Conservation (phyloP, 1,139 yeast genomes). For the Yamadazyma friedrichii region DNA sequence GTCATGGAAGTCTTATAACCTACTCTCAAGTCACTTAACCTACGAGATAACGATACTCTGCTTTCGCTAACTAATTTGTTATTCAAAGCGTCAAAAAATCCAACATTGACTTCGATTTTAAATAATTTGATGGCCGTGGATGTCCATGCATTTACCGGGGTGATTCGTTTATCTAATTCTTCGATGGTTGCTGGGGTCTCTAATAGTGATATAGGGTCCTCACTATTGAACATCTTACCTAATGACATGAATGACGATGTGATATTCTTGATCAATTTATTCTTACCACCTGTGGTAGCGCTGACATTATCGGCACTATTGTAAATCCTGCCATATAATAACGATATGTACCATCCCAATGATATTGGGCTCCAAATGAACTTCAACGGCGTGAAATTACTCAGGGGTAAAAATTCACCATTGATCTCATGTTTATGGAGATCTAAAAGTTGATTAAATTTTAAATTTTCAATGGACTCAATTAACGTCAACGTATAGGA, state of each 20-base stretch:
- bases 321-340: conserved; percentile 67
- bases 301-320: conserved; percentile 34
- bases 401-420: conserved; percentile 33
- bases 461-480: conserved; percentile 35
- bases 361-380: conserved; percentile 65
- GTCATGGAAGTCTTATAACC: conserved; percentile 24
- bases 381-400: conserved; percentile 47
- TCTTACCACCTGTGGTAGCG: conserved; percentile 24
- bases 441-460: conserved; percentile 23
- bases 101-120: conserved; percentile 44
- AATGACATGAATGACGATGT: conserved; percentile 44
- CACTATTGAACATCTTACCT: conserved; percentile 41
- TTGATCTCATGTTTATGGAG: conserved; percentile 24
- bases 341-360: conserved; percentile 74
- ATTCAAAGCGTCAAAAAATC: conserved; percentile 34
- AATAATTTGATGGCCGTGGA: conserved; percentile 64
- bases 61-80: conserved; percentile 34
- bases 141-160: conserved; percentile 54
- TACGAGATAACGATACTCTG: conserved; percentile 43
- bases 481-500: conserved; percentile 36
- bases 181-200: conserved; percentile 17
- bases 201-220: conserved; percentile 10
- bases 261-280: conserved; percentile 32
- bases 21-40: conserved; percentile 46
- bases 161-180: conserved; percentile 28